Base-by-base conservation (phyloP, 2,329 filamentous ascomycete genomes). In the Fusarium bactridioides region DNA sequence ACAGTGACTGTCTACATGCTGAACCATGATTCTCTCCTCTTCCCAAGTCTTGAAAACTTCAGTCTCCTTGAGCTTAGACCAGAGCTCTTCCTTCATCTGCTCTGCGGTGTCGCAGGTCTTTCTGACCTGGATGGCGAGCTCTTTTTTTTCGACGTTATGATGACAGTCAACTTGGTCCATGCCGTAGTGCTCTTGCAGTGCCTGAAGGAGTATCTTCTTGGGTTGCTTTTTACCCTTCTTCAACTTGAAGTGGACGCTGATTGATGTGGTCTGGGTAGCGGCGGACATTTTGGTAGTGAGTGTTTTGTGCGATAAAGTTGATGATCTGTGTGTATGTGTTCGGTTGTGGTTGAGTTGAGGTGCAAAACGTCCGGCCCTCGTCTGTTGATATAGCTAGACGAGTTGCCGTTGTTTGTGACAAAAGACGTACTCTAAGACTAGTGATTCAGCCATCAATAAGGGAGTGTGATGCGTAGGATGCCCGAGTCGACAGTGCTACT, bases 341-440 rank as follows among this genome's bases (percentile, higher is more conserved):
- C 3, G 21, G 10, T 7, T 31, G 7, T 48, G 10, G 41, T 18
- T n/a, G 21, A 7, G 7, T 18, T 3, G 21, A n/a, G 10, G 15
- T 12, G 45, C 15, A 7, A 12, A 15, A 4, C 1, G 21, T 18
- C 27, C 10, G 45, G 21, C 21, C 7, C 3, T 2, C 10, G 10
- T 12, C 2, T 48, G 8, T 48, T n/a, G 10, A 18, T 3, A n/a
- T 16, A 48, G 25, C 15, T 31, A 15, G 10, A 3, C 2, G 15
- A 31, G 10, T 7, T 48, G 3, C 5, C 15, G 8, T 12, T n/a
- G 45, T 18, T 31, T 16, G 15, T 48, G 27, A 31, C 16, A 4
- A 23, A 12, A 4, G 2, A 11, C 0, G 10, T 3, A 2, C 13
- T 0, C 13, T 29, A 1, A 3, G 10, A 9, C 5, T 2, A 12